A percentile compares a stretch with the other conserved stretches of the same genome.
Evolutionary conservation across 257 asterid species (phyloP).

Genomic region (Solanum pimpinellifolium): DNA sequence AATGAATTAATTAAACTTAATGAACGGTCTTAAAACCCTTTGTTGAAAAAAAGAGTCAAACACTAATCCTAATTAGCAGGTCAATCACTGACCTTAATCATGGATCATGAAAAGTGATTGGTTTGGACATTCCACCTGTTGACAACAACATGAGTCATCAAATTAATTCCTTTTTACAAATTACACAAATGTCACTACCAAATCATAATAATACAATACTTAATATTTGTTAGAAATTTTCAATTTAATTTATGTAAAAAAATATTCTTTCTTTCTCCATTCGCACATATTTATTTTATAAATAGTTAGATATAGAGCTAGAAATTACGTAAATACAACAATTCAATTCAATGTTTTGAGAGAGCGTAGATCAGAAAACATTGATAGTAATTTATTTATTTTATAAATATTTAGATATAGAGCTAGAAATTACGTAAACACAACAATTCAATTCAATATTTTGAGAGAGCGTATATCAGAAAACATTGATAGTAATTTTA

Average conservation of each 20-base stretch:
- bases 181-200: background rate
- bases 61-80: slow-evolving; percentile 25
- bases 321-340: background rate
- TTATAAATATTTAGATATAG: background rate
- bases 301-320: background rate
- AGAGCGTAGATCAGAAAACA: background rate
- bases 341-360: background rate
- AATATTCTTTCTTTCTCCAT: background rate
- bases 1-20: background rate
- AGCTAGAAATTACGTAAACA: too few relatives aligned
- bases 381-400: too few relatives aligned
- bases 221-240: background rate
- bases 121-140: slow-evolving; percentile 27
- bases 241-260: background rate
- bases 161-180: background rate
- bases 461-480: background rate
- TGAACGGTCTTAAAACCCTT: background rate
- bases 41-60: slow-evolving; percentile 27
- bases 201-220: background rate
- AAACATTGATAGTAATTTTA: background rate
- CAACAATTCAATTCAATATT: too few relatives aligned
- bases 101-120: slow-evolving; percentile 23
- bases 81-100: slow-evolving; percentile 22
- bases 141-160: slow-evolving; percentile 28
- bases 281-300: too few relatives aligned